Evolutionary conservation across 2,329 filamentous ascomycete genomes (phyloP).

Genomic region (Cercospora sojina): DNA sequence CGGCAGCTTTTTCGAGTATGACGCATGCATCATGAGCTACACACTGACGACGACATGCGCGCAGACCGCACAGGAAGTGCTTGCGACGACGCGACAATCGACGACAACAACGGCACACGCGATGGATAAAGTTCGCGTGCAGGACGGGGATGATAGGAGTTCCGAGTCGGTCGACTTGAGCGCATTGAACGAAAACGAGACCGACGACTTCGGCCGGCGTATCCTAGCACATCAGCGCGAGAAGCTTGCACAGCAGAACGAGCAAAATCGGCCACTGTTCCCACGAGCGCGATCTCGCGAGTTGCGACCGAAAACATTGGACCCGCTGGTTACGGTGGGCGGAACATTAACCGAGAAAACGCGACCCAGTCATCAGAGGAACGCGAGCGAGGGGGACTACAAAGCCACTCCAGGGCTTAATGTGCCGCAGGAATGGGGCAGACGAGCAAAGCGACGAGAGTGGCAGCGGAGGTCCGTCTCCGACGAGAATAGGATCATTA

Average conservation of each 20-base stretch:
- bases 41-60: slow-evolving; percentile 7
- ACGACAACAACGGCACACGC: slow-evolving; percentile 6
- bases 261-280: slow-evolving; percentile 28
- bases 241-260: slow-evolving; percentile 41
- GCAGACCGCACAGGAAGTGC: neutral
- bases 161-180: slow-evolving; percentile 12
- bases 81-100: slow-evolving; percentile 9
- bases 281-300: slow-evolving; percentile 26
- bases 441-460: slow-evolving; percentile 42
- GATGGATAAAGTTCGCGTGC: slow-evolving; percentile 28
- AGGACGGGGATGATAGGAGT: slow-evolving; percentile 26
- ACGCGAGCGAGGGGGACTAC: slow-evolving; percentile 37
- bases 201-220: slow-evolving; percentile 48
- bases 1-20: slow-evolving; percentile 9
- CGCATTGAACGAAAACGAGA: slow-evolving; percentile 41
- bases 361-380: slow-evolving; percentile 19
- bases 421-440: slow-evolving; percentile 50
- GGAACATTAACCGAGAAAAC: slow-evolving; percentile 1
- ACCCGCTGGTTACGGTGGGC: slow-evolving; percentile 11
- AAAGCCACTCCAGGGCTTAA: slow-evolving; percentile 47
- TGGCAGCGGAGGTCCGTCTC: slow-evolving; percentile 43
- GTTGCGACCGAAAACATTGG: slow-evolving; percentile 10
- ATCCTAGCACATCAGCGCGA: slow-evolving; percentile 48
- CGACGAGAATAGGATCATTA: slow-evolving; percentile 25
- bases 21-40: slow-evolving; percentile 12